These are phyloP conservation scores for Fusarium brevicatenulatum DNA, from an alignment of 2,329 filamentous ascomycete genomes.

Conservation along the genomic window DNA sequence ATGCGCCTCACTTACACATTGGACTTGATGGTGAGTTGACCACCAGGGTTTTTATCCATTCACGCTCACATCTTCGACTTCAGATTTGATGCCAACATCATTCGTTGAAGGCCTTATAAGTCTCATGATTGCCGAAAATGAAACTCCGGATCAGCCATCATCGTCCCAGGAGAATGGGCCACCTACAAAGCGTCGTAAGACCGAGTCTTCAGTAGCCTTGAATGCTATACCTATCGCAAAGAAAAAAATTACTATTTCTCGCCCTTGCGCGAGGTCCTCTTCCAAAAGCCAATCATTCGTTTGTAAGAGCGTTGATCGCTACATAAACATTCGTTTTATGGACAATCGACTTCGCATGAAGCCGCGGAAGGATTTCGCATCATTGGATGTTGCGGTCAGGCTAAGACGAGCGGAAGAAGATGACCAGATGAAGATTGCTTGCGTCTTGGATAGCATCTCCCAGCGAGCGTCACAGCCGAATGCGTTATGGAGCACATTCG, in stretches of 20 bases:
- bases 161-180: conserved; percentile 24
- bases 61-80: neutral
- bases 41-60: neutral
- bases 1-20: conserved; percentile 18
- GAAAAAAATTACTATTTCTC: conserved; percentile 42
- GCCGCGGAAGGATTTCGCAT: conserved; percentile 19
- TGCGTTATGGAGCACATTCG: conserved; percentile 50
- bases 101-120: conserved; percentile 38
- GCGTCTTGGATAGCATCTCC: neutral
- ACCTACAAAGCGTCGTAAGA: conserved; percentile 48
- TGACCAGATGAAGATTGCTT: conserved; percentile 13
- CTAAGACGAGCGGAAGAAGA: conserved; percentile 39
- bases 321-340: conserved; percentile 30
- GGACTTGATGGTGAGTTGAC: conserved; percentile 43
- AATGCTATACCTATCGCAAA: conserved; percentile 43
- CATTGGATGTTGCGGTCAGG: conserved; percentile 28
- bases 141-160: conserved; percentile 6
- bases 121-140: conserved; percentile 32
- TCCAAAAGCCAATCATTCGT: conserved; percentile 5
- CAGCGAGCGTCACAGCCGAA: conserved; percentile 40
- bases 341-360: conserved; percentile 27
- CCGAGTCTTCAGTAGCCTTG: conserved; percentile 9
- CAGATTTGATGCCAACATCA: conserved; percentile 42
- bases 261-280: conserved; percentile 33
- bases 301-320: conserved; percentile 35